A percentile compares a stretch with the other conserved stretches of the same genome.
Conservation (phyloP, 345 rosid species). For the Hibiscus mutabilis region DNA sequence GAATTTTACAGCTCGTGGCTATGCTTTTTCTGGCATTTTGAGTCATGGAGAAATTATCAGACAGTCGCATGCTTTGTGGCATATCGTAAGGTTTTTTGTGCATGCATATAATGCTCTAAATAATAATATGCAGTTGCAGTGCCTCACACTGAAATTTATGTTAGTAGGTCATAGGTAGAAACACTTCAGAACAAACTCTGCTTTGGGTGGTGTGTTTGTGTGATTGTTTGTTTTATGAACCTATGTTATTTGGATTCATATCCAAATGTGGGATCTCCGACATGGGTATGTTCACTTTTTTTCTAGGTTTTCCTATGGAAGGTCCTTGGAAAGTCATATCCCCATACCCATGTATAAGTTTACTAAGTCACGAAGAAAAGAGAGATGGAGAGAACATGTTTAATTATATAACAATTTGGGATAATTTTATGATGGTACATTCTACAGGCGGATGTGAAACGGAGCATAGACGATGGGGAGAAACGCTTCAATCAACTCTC, state of each 20-base stretch:
- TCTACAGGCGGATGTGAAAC: slow-evolving; percentile 64
- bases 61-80: background rate
- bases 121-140: background rate
- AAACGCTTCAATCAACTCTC: slow-evolving; percentile 87
- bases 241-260: too few relatives aligned
- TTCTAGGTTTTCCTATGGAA: too few relatives aligned
- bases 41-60: background rate
- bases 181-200: background rate
- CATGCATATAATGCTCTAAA: background rate
- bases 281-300: too few relatives aligned
- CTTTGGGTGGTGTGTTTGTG: background rate
- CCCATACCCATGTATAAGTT: background rate
- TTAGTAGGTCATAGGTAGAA: background rate
- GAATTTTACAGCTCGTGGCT: background rate
- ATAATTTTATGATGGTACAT: background rate
- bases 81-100: background rate
- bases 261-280: too few relatives aligned
- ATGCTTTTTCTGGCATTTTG: background rate
- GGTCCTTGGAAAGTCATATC: too few relatives aligned
- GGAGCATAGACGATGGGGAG: slow-evolving; percentile 71
- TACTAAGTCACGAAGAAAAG: background rate
- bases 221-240: background rate
- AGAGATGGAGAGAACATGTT: too few relatives aligned
- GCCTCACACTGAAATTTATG: background rate
- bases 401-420: background rate